These are phyloP conservation scores for Brassica rapa DNA, from an alignment of 345 rosid genomes.

Conservation along the genomic window DNA sequence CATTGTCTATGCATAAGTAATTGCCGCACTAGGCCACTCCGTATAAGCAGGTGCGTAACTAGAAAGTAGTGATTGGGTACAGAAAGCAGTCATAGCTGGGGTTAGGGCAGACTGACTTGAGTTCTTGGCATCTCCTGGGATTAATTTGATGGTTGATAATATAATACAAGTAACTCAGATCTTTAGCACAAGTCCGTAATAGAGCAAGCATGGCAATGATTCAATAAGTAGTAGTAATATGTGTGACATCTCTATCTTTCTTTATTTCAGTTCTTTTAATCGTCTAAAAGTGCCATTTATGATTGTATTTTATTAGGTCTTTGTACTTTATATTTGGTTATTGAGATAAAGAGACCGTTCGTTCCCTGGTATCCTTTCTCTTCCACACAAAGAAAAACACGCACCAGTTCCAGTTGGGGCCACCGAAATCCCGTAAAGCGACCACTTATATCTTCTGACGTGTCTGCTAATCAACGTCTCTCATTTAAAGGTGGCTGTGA, in stretches of 20 bases:
- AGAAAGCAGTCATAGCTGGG: neutral
- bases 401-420: constrained; percentile 24
- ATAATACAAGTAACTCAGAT: neutral
- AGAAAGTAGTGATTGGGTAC: neutral
- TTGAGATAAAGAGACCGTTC: neutral
- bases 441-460: constrained; percentile 30
- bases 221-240: neutral
- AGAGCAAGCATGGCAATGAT: neutral
- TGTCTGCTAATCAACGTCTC: constrained; percentile 27
- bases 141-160: neutral
- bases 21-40: neutral
- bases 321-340: neutral
- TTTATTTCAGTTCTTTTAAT: neutral
- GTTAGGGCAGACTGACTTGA: neutral
- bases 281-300: neutral
- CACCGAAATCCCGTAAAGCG: constrained; percentile 13
- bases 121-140: neutral
- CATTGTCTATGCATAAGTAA: neutral
- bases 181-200: neutral
- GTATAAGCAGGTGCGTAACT: neutral
- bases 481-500: neutral
- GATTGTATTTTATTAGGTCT: neutral
- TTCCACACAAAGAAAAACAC: constrained; percentile 14
- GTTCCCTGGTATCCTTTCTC: constrained; percentile 7
- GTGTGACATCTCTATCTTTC: neutral